Percentiles rank a stretch among this genome's conserved stretches.
phyloP scores from a whole-genome alignment of 495 filamentous ascomycete genomes.

The Haplographium delicatum region DNA sequence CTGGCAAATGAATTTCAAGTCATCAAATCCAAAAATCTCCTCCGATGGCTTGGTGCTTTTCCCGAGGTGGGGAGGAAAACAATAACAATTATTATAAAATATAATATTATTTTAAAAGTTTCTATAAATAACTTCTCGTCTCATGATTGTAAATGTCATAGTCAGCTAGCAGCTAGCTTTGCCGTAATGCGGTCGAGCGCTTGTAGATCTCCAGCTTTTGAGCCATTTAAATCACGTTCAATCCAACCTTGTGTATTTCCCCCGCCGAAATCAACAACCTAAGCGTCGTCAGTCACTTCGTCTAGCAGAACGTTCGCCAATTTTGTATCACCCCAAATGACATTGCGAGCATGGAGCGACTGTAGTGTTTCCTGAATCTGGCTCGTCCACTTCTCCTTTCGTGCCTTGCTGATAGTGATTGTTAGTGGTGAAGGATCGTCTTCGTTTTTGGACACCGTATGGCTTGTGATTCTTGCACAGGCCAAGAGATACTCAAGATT shows the following conservation, averaged over 20 bases:
- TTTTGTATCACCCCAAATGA: conserved; percentile 45
- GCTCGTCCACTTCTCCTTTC: conserved; percentile 12
- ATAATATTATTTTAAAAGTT: too few relatives aligned
- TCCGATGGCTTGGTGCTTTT: conserved; percentile 41
- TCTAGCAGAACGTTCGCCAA: conserved; percentile 42
- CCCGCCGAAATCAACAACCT: conserved; percentile 43
- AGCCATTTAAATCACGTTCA: conserved; percentile 32
- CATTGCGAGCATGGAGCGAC: conserved; percentile 29
- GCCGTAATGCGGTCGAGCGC: conserved; percentile 14
- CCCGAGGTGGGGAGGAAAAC: too few relatives aligned
- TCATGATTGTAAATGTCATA: background rate
- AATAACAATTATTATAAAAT: too few relatives aligned
- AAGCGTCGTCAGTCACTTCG: conserved; percentile 31
- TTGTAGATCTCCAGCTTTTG: conserved; percentile 37
- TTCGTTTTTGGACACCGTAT: background rate
- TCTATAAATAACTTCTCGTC: too few relatives aligned
- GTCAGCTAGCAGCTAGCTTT: conserved; percentile 2
- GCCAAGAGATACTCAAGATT: conserved; percentile 7
- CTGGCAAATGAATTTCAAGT: conserved; percentile 39
- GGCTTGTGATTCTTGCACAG: background rate
- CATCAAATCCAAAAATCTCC: conserved; percentile 33
- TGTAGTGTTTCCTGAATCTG: conserved; percentile 13
- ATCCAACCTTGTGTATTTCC: conserved; percentile 42
- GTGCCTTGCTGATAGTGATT: conserved; percentile 4
- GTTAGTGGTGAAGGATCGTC: background rate